Conservation (phyloP, 2,329 filamentous ascomycete species). For the Xylariales sp. region DNA sequence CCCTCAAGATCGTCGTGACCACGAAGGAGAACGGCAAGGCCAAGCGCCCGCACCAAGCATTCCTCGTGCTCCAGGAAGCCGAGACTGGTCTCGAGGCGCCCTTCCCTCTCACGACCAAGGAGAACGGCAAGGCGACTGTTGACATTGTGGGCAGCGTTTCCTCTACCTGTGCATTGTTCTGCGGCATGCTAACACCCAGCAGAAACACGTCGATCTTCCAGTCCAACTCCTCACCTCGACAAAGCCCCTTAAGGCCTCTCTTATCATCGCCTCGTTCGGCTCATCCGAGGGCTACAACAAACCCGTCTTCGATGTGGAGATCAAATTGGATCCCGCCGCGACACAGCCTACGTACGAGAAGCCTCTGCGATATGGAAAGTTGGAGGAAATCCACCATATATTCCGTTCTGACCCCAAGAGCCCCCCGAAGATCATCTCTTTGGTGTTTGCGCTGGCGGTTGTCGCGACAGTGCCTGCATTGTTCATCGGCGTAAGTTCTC, state of each 20-base stretch:
- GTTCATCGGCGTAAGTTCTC: slow-evolving; percentile 58
- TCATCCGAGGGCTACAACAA: slow-evolving; percentile 61
- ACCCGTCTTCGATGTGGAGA: slow-evolving; percentile 66
- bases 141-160: slow-evolving; percentile 63
- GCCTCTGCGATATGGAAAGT: slow-evolving; percentile 78
- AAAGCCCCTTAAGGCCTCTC: slow-evolving; percentile 68
- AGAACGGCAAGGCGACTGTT: slow-evolving; percentile 79
- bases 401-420: slow-evolving; percentile 78
- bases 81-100: slow-evolving; percentile 77
- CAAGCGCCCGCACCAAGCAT: slow-evolving; percentile 90
- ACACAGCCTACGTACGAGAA: slow-evolving; percentile 58
- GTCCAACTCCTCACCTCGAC: slow-evolving; percentile 68
- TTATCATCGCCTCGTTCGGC: slow-evolving; percentile 86
- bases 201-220: slow-evolving; percentile 89
- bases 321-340: slow-evolving; percentile 59
- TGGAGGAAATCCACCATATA: slow-evolving; percentile 82
- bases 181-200: slow-evolving; percentile 10
- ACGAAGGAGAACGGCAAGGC: slow-evolving; percentile 71
- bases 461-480: slow-evolving; percentile 69
- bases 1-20: slow-evolving; percentile 77
- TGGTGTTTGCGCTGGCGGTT: slow-evolving; percentile 72
- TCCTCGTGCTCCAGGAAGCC: slow-evolving; percentile 75
- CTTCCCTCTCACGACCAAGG: slow-evolving; percentile 78
- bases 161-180: no score
- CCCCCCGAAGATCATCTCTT: slow-evolving; percentile 73